A percentile compares a stretch with the other conserved stretches of the same genome.
These are phyloP conservation scores for Solanum dulcamara DNA, from an alignment of 257 asterid genomes.

Conservation along the genomic window DNA sequence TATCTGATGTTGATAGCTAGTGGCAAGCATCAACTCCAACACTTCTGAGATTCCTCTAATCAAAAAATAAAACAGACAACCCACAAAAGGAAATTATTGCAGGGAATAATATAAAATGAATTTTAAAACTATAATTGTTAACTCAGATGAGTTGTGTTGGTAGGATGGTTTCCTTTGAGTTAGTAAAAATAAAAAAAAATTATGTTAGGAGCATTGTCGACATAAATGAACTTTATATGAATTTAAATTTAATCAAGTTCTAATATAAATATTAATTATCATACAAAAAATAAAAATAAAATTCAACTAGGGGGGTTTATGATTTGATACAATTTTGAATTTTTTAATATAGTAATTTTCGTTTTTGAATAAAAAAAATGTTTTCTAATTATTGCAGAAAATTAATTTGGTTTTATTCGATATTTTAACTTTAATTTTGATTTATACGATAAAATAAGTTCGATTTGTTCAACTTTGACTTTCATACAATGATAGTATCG, in stretches of 20 bases:
- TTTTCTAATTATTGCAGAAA: neutral
- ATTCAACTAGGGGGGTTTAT: neutral
- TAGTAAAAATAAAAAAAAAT: too few relatives aligned
- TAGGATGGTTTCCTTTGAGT: too few relatives aligned
- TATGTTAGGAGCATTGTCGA: fast-evolving
- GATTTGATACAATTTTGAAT: neutral
- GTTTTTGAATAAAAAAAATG: neutral
- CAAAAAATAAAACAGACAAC: neutral
- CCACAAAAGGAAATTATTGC: neutral
- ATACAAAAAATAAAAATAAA: too few relatives aligned
- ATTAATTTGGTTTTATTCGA: neutral
- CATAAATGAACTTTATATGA: neutral
- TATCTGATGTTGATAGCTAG: neutral
- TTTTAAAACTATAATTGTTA: neutral
- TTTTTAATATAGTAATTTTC: too few relatives aligned
- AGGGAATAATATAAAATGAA: neutral
- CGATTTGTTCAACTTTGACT: neutral
- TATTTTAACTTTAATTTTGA: neutral
- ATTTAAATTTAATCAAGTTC: too few relatives aligned
- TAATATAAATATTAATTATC: too few relatives aligned
- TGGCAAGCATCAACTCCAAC: neutral
- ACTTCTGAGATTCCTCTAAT: neutral
- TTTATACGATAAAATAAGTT: neutral
- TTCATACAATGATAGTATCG: neutral
- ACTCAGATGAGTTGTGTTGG: too few relatives aligned